Evolutionary conservation across 2,329 filamentous ascomycete species (phyloP), one percentile per base, ranked within the genome.

Genomic region (Trichoderma koningiopsis): DNA sequence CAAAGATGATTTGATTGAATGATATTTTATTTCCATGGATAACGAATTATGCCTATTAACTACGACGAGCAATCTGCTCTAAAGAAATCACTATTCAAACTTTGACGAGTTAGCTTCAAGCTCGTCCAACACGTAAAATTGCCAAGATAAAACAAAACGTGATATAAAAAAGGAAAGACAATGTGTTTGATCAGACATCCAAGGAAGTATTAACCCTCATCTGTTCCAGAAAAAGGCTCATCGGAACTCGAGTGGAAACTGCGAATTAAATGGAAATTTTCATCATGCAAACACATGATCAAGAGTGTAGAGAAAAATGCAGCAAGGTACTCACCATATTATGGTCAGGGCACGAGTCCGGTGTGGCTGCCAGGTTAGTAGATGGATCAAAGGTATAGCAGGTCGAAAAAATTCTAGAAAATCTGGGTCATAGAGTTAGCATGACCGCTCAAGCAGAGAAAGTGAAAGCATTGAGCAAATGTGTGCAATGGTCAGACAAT

Each of bases 211-310:
- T 79, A 79, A 80, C 89, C 85, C 86, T 92, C 90, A 92, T 90
- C 77, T 89, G 83, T 86, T 87, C 85, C 86, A 82, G 81, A 82
- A 83, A 85, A 88, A 88, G 88, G 89, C 90, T 88, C 79, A 73
- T 79, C 82, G 85, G 85, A 86, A 86, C 89, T 92, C 89, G 85
- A 92, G 91, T 92, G 91, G 89, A 93, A 93, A 93, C 91, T 93
- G 91, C 91, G 91, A 94, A 93, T 92, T 85, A 87, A 29, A 85
- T 81, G 87, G 89, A 85, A 86, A 86, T 80, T 89, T 91, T 92
- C 89, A 92, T 92, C 90, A 91, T 89, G 76, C 35, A 70, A 71
- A 76, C 72, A 70, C 67, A 67, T 47, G 27, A 56, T 61, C 71
- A 64, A 60, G 64, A 60, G 14, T 1, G 2, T 33, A 47, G 33